Conservation (phyloP, 2,329 filamentous ascomycete species). For the Diaporthe ilicicola region DNA sequence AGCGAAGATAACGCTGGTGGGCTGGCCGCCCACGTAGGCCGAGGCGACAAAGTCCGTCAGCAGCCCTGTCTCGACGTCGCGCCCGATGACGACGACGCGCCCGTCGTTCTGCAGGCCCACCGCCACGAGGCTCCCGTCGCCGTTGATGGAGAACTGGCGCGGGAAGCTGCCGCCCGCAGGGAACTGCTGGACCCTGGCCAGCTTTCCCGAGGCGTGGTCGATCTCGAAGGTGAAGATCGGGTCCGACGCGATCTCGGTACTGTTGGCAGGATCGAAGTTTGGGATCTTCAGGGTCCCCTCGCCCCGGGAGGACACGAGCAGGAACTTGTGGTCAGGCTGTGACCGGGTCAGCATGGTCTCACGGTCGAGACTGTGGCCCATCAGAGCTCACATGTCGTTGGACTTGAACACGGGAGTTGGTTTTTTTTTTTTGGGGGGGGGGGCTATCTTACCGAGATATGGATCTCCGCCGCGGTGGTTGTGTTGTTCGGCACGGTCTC, state of each 20-base stretch:
- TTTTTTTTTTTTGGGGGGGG: too few species aligned
- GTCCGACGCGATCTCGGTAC: constrained; percentile 63
- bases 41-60: constrained; percentile 57
- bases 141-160: constrained; percentile 73
- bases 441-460: constrained; percentile 61
- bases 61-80: constrained; percentile 67
- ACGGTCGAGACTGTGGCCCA: too few species aligned
- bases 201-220: constrained; percentile 58
- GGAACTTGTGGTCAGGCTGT: constrained; percentile 67
- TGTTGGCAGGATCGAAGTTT: constrained; percentile 48
- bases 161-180: constrained; percentile 72
- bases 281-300: constrained; percentile 62
- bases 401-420: background rate
- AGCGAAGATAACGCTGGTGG: constrained; percentile 56
- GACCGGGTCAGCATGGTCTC: background rate
- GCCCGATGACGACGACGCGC: constrained; percentile 67
- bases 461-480: constrained; percentile 61
- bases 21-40: constrained; percentile 52
- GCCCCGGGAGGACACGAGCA: constrained; percentile 74
- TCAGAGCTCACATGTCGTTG: background rate
- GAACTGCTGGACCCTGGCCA: constrained; percentile 65
- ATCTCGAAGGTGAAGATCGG: constrained; percentile 71
- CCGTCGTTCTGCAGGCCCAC: constrained; percentile 70
- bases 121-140: constrained; percentile 69
- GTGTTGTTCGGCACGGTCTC: constrained; percentile 4